Conservation (phyloP, 176 grass and related monocot species). For the Triticum dicoccoides region DNA sequence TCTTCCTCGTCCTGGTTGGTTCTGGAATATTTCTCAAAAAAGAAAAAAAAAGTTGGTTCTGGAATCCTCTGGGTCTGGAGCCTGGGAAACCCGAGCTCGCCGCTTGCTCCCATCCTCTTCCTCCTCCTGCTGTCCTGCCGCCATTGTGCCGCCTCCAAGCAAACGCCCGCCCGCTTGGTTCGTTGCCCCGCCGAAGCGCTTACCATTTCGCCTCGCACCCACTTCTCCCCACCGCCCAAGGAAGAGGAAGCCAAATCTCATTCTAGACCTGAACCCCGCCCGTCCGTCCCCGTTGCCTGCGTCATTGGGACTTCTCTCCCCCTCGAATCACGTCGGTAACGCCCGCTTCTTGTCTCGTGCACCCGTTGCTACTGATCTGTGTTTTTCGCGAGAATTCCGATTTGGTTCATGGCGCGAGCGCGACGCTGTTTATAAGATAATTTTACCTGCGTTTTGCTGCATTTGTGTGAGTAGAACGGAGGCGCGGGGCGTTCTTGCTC, state of each 20-base stretch:
- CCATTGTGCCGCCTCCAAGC: neutral
- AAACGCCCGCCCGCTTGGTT: neutral
- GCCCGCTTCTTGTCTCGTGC: neutral
- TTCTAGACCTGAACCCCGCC: neutral
- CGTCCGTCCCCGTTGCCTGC: neutral
- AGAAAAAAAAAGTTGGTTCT: neutral
- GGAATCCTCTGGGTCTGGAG: constrained; percentile 25
- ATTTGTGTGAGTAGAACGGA: neutral
- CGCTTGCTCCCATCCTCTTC: neutral
- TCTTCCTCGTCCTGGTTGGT: neutral
- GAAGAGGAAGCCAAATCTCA: neutral
- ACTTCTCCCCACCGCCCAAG: constrained; percentile 33
- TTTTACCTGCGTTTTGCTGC: neutral
- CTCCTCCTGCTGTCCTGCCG: neutral
- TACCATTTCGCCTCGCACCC: neutral
- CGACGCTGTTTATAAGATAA: neutral
- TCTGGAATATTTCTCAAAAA: neutral
- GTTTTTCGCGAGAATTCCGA: neutral
- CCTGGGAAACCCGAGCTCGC: neutral
- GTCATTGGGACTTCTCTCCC: neutral
- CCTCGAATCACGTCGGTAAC: neutral
- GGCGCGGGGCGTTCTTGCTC: neutral
- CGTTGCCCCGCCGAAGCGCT: neutral
- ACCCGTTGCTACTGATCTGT: neutral
- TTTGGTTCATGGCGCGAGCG: neutral